Evolutionary conservation across 768 basidiomycete genomes (phyloP).

Genomic region (Lactarius psammicola): DNA sequence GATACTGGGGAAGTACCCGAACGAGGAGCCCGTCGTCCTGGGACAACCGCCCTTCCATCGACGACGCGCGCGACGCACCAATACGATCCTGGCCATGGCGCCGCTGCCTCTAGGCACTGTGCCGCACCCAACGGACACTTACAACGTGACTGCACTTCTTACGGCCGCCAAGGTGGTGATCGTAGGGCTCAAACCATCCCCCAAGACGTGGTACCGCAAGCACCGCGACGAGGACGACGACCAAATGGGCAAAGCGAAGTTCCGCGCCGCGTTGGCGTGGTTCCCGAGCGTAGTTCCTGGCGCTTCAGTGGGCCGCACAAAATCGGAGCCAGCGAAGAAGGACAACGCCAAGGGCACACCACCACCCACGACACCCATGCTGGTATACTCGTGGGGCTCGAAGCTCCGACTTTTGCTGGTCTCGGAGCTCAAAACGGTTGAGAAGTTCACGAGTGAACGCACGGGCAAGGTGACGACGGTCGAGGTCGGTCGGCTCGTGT

Average conservation of each 20-base stretch:
- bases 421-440: constrained; percentile 54
- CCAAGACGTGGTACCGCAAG: constrained; percentile 88
- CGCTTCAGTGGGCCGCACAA: constrained; percentile 20
- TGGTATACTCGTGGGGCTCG: constrained; percentile 86
- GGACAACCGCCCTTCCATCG: constrained; percentile 40
- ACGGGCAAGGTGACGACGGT: constrained; percentile 58
- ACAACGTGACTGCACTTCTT: constrained; percentile 79
- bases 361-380: constrained; percentile 50
- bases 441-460: constrained; percentile 49
- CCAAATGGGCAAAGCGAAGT: constrained; percentile 42
- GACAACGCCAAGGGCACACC: constrained; percentile 29
- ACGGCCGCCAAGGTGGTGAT: constrained; percentile 91
- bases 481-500: constrained; percentile 63
- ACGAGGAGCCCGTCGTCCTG: constrained; percentile 38
- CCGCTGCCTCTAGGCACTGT: constrained; percentile 78
- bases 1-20: constrained; percentile 88
- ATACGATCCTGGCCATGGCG: constrained; percentile 73
- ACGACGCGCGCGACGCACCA: constrained; percentile 48
- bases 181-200: constrained; percentile 87
- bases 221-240: constrained; percentile 53
- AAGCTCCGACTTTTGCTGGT: constrained; percentile 64
- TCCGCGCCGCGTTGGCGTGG: constrained; percentile 76
- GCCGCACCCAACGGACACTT: constrained; percentile 72
- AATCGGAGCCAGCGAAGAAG: constrained; percentile 27
- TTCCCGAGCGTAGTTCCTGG: constrained; percentile 58